Base-by-base conservation (phyloP, 805 yeast genomes). In the Groenewaldozyma salmanticensis region DNA sequence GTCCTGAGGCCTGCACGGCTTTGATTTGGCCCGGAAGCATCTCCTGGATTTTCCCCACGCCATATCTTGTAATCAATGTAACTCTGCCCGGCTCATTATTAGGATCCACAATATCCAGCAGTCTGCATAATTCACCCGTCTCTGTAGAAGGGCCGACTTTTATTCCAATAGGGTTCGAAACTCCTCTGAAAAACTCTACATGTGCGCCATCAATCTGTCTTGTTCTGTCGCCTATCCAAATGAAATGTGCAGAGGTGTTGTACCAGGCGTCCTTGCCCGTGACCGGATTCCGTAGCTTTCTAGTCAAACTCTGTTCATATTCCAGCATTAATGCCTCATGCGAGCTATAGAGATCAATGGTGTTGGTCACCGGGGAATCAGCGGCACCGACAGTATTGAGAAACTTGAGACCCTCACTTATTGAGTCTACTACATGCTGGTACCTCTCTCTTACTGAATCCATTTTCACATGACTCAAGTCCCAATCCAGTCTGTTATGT, bases 161-260 rank as follows among this genome's bases (percentile, higher is more conserved):
- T 45, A 66, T 55, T 3, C 70, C 70, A 37, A 65, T 61, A 3
- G 70, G 70, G 45, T 65, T 65, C 46, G 53, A 54, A 2, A 65
- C 54, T 4, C 70, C 70, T 22, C 70, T 49, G 56, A 65, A 65
- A 46, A 61, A 65, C 53, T 65, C 70, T 19, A 65, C 70, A 40
- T 65, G 70, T n/a, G 71, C 70, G 15, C 70, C 68, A 37, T 64
- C 61, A 2, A 64, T 49, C 51, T 66, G 71, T 7, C 70, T 52
- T 1, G 70, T 65, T 24, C 70, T 58, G 45, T 65, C 70, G 19
- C 70, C 70, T 19, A 65, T 66, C 70, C 70, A 65, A 21, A 65
- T 52, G 47, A 65, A 65, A 40, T 65, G 70, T 2, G 68, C 65
- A 4, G 67, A 62, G 3, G 70, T 64, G 47, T 65, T 60, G 54